phyloP scores from a whole-genome alignment of 208 protist genomes.

The Wallacemonas sp. region DNA sequence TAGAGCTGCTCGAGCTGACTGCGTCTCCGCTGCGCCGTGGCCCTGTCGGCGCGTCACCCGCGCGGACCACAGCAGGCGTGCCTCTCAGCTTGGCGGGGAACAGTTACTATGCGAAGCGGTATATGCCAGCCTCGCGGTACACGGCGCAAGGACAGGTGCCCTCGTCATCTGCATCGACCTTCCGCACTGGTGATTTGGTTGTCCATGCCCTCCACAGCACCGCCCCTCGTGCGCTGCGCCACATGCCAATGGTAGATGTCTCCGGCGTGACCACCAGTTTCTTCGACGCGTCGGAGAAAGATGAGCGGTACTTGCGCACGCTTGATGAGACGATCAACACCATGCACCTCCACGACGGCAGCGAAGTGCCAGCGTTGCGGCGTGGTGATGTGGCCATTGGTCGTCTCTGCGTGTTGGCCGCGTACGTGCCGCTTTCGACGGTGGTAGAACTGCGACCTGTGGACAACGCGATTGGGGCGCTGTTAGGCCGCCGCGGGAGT shows the following conservation, averaged over 20 bases:
- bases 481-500: conserved; percentile 27
- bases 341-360: conserved; percentile 85
- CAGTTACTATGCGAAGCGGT: conserved; percentile 72
- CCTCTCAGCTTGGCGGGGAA: conserved; percentile 65
- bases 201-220: conserved; percentile 29
- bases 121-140: conserved; percentile 9
- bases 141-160: neutral
- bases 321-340: conserved; percentile 60
- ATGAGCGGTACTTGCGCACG: conserved; percentile 25
- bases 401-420: conserved; percentile 44
- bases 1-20: conserved; percentile 11
- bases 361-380: conserved; percentile 70
- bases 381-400: conserved; percentile 63
- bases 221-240: conserved; percentile 36
- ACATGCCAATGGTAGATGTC: conserved; percentile 65
- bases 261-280: conserved; percentile 73
- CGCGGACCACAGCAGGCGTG: neutral
- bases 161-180: neutral
- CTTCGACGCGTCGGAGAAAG: conserved; percentile 43
- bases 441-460: conserved; percentile 22
- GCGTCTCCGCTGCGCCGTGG: neutral
- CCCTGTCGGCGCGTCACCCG: neutral
- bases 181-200: conserved; percentile 41
- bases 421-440: conserved; percentile 22
- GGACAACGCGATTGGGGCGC: conserved; percentile 41